phyloP scores from a whole-genome alignment of 495 filamentous ascomycete genomes.

The Hypoxylon perforatum region DNA sequence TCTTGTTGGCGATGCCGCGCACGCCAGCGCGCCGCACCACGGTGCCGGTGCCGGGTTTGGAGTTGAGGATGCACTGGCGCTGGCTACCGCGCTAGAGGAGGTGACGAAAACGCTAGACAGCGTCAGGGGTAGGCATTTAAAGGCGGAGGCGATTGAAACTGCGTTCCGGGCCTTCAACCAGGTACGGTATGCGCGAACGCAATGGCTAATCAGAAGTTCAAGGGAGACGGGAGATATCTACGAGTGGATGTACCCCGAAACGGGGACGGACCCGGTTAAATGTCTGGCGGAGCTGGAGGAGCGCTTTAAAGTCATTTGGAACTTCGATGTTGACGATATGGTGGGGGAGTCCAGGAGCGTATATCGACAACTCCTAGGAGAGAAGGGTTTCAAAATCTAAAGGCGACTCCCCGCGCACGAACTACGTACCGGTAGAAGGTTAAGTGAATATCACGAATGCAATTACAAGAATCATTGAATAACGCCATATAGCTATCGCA shows the following conservation, averaged over 20 bases:
- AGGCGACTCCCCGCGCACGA: too few relatives aligned
- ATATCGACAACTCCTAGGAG: not conserved
- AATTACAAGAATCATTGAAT: too few relatives aligned
- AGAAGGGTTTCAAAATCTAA: too few relatives aligned
- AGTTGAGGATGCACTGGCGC: slow-evolving; percentile 46
- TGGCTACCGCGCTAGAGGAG: not conserved
- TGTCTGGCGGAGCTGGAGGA: slow-evolving; percentile 1
- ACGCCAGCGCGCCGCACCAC: slow-evolving; percentile 53
- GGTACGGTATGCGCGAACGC: slow-evolving; percentile 3
- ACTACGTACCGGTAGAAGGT: too few relatives aligned
- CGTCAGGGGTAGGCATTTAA: not conserved
- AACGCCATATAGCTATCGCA: too few relatives aligned
- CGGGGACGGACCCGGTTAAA: not conserved
- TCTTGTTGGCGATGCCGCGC: slow-evolving; percentile 48
- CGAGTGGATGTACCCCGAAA: slow-evolving; percentile 9
- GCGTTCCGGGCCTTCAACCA: slow-evolving; percentile 6
- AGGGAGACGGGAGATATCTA: slow-evolving; percentile 15
- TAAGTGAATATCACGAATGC: too few relatives aligned
- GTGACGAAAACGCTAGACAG: not conserved
- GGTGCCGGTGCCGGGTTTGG: slow-evolving; percentile 55
- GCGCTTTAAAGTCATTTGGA: slow-evolving; percentile 11
- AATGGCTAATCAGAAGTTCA: slow-evolving; percentile 21
- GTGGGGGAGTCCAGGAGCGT: not conserved
- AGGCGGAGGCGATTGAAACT: not conserved
- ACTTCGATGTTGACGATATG: slow-evolving; percentile 20